phyloP scores from a whole-genome alignment of 108 stramenopile genomes.

The Epithemia pelagica region DNA sequence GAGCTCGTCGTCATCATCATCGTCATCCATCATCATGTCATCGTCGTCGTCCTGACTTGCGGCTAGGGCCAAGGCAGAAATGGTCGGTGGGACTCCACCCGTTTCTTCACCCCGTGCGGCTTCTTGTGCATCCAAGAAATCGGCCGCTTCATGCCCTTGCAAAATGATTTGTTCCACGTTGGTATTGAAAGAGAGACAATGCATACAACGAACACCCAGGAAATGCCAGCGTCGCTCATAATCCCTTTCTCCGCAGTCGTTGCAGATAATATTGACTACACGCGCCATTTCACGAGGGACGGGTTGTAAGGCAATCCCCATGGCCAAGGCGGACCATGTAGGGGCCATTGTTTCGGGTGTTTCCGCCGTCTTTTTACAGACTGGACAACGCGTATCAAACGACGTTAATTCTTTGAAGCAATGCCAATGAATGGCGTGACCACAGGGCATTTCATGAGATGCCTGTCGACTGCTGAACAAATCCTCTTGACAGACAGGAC shows the following conservation, averaged over 20 bases:
- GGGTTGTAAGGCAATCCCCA: conserved; percentile 70
- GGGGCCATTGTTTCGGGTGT: conserved; percentile 72
- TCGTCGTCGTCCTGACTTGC: background rate
- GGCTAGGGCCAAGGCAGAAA: background rate
- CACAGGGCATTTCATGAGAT: conserved; percentile 72
- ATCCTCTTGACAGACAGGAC: conserved; percentile 80
- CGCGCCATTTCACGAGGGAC: conserved; percentile 69
- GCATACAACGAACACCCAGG: conserved; percentile 67
- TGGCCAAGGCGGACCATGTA: conserved; percentile 76
- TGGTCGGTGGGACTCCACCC: background rate
- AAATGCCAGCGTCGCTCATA: conserved; percentile 72
- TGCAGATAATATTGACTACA: conserved; percentile 68
- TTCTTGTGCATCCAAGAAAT: conserved; percentile 38
- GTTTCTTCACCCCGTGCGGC: background rate
- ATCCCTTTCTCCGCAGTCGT: conserved; percentile 61
- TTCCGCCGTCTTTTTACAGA: conserved; percentile 83
- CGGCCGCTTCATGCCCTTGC: conserved; percentile 61
- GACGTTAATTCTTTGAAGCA: conserved; percentile 68
- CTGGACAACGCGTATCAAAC: conserved; percentile 73
- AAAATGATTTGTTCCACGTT: conserved; percentile 51
- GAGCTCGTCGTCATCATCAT: background rate
- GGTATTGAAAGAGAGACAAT: conserved; percentile 71
- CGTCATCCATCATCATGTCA: background rate
- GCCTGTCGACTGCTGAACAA: conserved; percentile 51
- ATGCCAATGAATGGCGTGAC: conserved; percentile 71